Evolutionary conservation across 345 rosid species (phyloP).

Genomic region (Aquilaria sinensis): DNA sequence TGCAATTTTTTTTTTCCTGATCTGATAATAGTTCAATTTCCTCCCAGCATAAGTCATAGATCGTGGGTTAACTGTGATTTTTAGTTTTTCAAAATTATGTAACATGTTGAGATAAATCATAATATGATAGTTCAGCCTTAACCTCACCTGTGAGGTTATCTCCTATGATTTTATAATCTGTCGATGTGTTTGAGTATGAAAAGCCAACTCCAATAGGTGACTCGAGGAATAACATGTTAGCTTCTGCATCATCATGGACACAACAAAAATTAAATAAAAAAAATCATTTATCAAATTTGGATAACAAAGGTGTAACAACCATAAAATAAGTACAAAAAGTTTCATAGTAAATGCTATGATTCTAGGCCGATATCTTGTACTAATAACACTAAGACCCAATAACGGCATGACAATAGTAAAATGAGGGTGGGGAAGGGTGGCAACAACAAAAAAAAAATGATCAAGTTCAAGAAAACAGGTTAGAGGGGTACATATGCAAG

Average conservation of each 20-base stretch:
- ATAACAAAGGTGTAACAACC: no score
- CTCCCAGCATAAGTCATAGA: not conserved
- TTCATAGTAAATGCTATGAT: not conserved
- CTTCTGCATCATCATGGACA: constrained; percentile 37
- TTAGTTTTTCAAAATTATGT: constrained; percentile 2
- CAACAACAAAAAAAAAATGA: not conserved
- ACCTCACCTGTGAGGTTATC: constrained; percentile 72
- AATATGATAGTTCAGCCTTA: no score
- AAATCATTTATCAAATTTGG: no score
- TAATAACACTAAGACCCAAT: not conserved
- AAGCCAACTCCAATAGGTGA: constrained; percentile 96
- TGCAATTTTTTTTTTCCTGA: constrained; percentile 3
- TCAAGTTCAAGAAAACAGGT: not conserved
- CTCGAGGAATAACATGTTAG: constrained; percentile 85
- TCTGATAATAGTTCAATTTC: constrained; percentile 3
- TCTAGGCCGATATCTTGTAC: not conserved
- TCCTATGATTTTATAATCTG: constrained; percentile 51
- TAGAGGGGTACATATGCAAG: constrained; percentile 1
- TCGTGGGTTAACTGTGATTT: not conserved
- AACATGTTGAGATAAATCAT: not conserved
- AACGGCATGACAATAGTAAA: no score
- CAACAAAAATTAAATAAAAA: no score
- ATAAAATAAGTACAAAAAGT: no score
- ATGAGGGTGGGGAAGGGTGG: no score
- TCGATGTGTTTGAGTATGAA: constrained; percentile 75